Evolutionary conservation across 108 stramenopile species (phyloP), one percentile per base, ranked within the genome.

Genomic region (Conticribra guillardii): DNA sequence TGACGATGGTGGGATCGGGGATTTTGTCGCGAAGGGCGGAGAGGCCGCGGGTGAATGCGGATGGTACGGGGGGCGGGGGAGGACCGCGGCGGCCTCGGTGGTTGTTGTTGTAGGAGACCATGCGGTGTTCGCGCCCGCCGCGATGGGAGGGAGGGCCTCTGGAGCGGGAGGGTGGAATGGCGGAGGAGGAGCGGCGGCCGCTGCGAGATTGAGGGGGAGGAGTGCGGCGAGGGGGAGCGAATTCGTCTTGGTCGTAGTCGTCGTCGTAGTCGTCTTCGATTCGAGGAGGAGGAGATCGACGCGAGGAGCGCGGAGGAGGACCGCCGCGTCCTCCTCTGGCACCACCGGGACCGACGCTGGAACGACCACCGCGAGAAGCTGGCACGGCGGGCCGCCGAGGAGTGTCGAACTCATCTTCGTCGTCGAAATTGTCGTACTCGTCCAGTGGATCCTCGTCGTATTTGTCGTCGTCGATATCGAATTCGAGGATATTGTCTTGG

Each of bases 41-140:
- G 5, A 91, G 66, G 18, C 92, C 88, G 47, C 87, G 73, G 3
- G 89, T 84, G 84, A 94, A 94, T n/a, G 88, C 68, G 21, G 86
- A 79, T 21, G 88, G 63, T 33, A 49, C 57, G 49, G 80, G 77
- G 24, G 86, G 52, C 29, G 66, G 64, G 24, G 73, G 72, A 27
- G 78, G 67, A 30, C 76, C 72, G n/a, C 78, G 60, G 28, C 79
- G 64, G 50, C 34, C 30, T 29, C 28, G 32, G 52, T 54, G 45
- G 51, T 33, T 21, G 47, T 60, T 68, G 11, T 64, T 59, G 78
- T 87, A 89, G 22, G 88, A 81, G 11, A 85, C 84, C 0, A 85
- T 73, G 18, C 78, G 77, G 33, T 58, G 54, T 34, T 49, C 47
- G 46, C 34, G 58, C n/a, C n/a, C n/a, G n/a, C n/a, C n/a, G 23